A percentile compares a stretch with the other conserved stretches of the same genome.
Conservation (phyloP, 306 rosid species). For the Quercus gilva region DNA sequence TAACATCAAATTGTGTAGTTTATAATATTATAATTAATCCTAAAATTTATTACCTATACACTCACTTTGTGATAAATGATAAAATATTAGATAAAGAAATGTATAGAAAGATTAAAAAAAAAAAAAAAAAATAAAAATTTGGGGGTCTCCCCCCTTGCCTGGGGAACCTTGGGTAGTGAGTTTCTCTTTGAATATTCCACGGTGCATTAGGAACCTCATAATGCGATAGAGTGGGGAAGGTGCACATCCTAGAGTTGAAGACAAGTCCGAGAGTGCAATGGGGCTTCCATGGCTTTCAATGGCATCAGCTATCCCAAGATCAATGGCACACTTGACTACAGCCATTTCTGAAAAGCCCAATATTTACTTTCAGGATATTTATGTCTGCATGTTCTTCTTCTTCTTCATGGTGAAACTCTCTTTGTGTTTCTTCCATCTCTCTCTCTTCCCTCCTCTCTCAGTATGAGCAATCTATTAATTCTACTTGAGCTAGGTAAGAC, state of each 20-base stretch:
- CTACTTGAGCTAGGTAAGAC: not conserved
- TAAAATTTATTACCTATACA: no score
- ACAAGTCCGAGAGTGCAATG: conserved; percentile 47
- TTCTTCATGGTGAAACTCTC: conserved; percentile 5
- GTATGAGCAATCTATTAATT: not conserved
- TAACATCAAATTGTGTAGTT: no score
- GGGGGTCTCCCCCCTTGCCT: no score
- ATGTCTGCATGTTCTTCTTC: conserved; percentile 37
- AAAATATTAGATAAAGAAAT: no score
- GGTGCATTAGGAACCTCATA: conserved; percentile 52
- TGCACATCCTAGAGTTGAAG: conserved; percentile 41
- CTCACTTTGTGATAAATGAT: no score
- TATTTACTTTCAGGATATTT: conserved; percentile 39
- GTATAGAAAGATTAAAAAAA: no score
- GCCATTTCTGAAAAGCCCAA: conserved; percentile 59
- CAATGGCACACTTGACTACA: conserved; percentile 61
- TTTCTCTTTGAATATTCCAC: conserved; percentile 37
- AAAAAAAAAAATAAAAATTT: no score
- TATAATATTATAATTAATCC: no score
- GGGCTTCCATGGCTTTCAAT: conserved; percentile 49
- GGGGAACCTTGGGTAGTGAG: not conserved
- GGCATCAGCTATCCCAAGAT: conserved; percentile 63
- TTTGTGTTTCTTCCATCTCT: conserved; percentile 20
- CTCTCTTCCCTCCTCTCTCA: not conserved
- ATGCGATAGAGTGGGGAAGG: conserved; percentile 26